A percentile compares a stretch with the other conserved stretches of the same genome.
phyloP scores from a whole-genome alignment of 306 rosid genomes.

The Lagenaria siceraria region DNA sequence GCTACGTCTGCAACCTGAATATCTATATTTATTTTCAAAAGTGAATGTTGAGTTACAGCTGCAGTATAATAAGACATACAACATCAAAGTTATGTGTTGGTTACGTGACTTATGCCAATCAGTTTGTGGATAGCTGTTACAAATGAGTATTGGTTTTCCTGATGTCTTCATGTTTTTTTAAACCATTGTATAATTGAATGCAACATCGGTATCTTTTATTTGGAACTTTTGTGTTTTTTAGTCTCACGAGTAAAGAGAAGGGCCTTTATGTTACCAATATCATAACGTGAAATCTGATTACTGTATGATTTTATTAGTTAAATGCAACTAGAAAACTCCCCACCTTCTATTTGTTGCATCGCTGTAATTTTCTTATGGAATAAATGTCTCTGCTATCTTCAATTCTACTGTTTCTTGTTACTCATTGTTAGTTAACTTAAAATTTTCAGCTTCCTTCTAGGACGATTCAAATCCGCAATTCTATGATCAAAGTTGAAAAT shows the following conservation, averaged over 20 bases:
- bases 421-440: neutral
- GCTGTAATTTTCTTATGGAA: neutral
- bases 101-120: neutral
- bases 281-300: neutral
- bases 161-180: neutral
- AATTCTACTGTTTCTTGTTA: neutral
- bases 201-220: neutral
- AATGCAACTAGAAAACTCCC: neutral
- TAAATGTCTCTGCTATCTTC: neutral
- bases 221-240: neutral
- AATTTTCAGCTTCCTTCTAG: constrained; percentile 46
- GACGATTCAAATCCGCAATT: constrained; percentile 51
- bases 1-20: neutral
- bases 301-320: neutral
- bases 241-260: neutral
- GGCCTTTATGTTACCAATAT: neutral
- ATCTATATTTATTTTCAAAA: neutral
- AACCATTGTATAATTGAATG: neutral
- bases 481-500: constrained; percentile 54
- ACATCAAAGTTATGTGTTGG: neutral
- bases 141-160: neutral
- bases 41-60: neutral
- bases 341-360: neutral
- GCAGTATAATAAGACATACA: neutral
- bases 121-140: neutral